Percentiles rank a stretch among this genome's conserved stretches.
Evolutionary conservation across 2,329 filamentous ascomycete species (phyloP).

Genomic region (Keithomyces neogunnii): DNA sequence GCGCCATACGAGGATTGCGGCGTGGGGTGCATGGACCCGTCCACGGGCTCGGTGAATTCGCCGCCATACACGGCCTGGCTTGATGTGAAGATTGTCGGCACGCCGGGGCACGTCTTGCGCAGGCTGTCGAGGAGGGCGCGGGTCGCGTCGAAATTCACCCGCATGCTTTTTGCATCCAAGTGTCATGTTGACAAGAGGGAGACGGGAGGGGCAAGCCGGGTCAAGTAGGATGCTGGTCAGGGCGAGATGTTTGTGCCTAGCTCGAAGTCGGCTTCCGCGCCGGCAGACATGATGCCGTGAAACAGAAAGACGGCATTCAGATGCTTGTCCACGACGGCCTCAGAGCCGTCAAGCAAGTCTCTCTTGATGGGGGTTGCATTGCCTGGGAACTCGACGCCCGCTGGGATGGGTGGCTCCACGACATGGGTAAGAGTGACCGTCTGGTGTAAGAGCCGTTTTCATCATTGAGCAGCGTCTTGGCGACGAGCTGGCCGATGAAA

Average conservation of each 20-base stretch:
- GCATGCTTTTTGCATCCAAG: conserved; percentile 26
- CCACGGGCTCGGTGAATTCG: conserved; percentile 35
- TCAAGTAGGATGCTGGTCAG: not conserved
- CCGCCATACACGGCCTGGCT: conserved; percentile 51
- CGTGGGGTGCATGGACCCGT: conserved; percentile 34
- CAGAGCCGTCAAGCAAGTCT: conserved; percentile 6
- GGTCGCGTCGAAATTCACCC: conserved; percentile 49
- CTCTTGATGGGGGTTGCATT: conserved; percentile 9
- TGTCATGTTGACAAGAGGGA: not conserved
- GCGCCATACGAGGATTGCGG: conserved; percentile 51
- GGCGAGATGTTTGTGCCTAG: conserved; percentile 10
- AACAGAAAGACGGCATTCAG: conserved; percentile 45
- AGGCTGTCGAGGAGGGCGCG: conserved; percentile 43
- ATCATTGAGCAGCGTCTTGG: conserved; percentile 39
- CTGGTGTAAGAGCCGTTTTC: conserved; percentile 15
- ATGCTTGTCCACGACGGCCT: conserved; percentile 12
- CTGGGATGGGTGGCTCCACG: conserved; percentile 38
- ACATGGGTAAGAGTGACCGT: conserved; percentile 48
- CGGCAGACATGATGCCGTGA: conserved; percentile 56
- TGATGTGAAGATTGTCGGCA: conserved; percentile 49
- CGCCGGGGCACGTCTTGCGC: conserved; percentile 31
- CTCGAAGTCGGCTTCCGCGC: conserved; percentile 49
- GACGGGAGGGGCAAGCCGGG: not conserved
- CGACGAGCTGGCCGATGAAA: conserved; percentile 53
- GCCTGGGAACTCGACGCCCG: conserved; percentile 19